phyloP scores from a whole-genome alignment of 164 flowering plant genomes.

The Piper longum region DNA sequence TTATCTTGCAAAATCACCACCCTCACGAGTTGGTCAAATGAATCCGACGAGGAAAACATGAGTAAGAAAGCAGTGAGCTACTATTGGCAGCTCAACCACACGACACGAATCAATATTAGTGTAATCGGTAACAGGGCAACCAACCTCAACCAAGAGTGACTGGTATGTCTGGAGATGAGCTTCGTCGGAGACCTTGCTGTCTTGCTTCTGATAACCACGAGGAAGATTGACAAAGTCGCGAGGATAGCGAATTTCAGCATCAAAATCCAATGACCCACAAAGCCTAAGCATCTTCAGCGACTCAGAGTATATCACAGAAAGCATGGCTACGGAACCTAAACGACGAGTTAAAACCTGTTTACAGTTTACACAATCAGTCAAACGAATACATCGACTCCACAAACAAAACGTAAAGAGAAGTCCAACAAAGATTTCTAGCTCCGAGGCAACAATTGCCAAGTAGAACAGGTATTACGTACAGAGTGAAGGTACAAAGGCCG shows the following conservation, averaged over 20 bases:
- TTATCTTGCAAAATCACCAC: too few species aligned
- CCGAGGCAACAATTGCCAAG: background rate
- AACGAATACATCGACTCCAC: background rate
- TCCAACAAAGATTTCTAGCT: background rate
- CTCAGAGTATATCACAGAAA: slow-evolving; percentile 67
- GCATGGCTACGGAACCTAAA: slow-evolving; percentile 62
- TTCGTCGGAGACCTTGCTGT: slow-evolving; percentile 63
- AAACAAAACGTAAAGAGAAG: slow-evolving; percentile 1
- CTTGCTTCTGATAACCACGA: slow-evolving; percentile 57
- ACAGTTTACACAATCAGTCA: background rate
- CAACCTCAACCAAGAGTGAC: slow-evolving; percentile 50
- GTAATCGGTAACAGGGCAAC: background rate
- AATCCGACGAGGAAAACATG: too few species aligned
- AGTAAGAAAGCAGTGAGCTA: too few species aligned
- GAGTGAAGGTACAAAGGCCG: slow-evolving; percentile 71
- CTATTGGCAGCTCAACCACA: background rate
- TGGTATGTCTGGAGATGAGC: slow-evolving; percentile 54
- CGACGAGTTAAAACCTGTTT: slow-evolving; percentile 79
- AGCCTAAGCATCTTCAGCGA: slow-evolving; percentile 63
- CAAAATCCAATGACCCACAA: slow-evolving; percentile 60
- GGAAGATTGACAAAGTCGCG: slow-evolving; percentile 52
- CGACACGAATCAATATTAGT: background rate
- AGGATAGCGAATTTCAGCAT: slow-evolving; percentile 64
- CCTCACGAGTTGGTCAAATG: too few species aligned
- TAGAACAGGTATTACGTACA: slow-evolving; percentile 14